Conservation (phyloP, 2,329 filamentous ascomycete genomes). For the Cordyceps cicadae region DNA sequence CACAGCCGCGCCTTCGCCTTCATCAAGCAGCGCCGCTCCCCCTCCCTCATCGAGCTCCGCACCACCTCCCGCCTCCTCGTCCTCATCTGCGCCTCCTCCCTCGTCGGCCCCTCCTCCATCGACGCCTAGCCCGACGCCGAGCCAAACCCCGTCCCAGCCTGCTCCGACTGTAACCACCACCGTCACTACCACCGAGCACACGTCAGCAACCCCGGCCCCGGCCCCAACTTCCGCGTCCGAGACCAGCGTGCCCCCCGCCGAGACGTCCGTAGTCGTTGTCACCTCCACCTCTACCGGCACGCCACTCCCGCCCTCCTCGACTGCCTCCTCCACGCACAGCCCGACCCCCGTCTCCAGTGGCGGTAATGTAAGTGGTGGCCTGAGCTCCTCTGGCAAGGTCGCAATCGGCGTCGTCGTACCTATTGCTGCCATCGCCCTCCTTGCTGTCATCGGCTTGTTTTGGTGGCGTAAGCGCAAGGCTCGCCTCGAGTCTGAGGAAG, state of each 20-base stretch:
- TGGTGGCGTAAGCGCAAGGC: slow-evolving; percentile 86
- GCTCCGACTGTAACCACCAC: background rate
- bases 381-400: slow-evolving; percentile 62
- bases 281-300: slow-evolving; percentile 19
- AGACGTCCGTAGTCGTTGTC: slow-evolving; percentile 21
- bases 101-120: background rate
- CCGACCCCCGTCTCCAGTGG: slow-evolving; percentile 22
- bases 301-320: slow-evolving; percentile 18
- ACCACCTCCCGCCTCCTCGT: background rate
- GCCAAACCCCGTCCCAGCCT: background rate
- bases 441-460: slow-evolving; percentile 69
- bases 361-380: slow-evolving; percentile 29
- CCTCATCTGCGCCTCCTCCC: background rate
- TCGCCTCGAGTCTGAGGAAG: slow-evolving; percentile 75
- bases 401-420: slow-evolving; percentile 92
- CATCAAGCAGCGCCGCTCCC: background rate
- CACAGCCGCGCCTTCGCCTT: background rate
- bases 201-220: background rate
- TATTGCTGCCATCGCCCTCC: slow-evolving; percentile 74
- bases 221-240: background rate
- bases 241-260: slow-evolving; percentile 8
- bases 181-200: slow-evolving; percentile 5
- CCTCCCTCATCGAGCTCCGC: background rate
- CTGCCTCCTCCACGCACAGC: slow-evolving; percentile 20
- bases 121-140: slow-evolving; percentile 9